Conservation (phyloP, 2,329 filamentous ascomycete genomes). For the Akanthomyces lecanii region DNA sequence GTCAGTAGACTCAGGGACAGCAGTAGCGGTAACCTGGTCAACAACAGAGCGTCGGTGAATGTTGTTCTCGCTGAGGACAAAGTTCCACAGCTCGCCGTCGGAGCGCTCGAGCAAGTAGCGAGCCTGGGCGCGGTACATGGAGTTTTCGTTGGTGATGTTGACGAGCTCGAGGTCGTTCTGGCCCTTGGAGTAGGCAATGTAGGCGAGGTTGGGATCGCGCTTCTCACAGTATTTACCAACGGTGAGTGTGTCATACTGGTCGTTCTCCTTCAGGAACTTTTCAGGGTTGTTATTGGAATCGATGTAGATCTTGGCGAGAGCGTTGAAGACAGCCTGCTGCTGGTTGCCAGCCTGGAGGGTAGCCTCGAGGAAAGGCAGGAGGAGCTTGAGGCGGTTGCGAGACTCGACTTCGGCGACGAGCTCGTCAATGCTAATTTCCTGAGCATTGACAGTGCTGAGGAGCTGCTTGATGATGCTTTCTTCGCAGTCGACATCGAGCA, state of each 20-base stretch:
- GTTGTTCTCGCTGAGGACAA: constrained; percentile 94
- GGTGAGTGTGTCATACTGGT: constrained; percentile 85
- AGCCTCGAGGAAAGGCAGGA: constrained; percentile 92
- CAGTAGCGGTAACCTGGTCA: constrained; percentile 93
- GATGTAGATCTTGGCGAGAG: constrained; percentile 98
- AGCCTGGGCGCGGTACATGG: constrained; percentile 99
- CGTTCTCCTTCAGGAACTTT: constrained; percentile 95
- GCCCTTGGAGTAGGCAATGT: constrained; percentile 92
- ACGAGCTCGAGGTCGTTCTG: constrained; percentile 97
- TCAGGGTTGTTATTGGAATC: constrained; percentile 98
- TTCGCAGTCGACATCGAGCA: constrained; percentile 95
- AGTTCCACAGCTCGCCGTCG: constrained; percentile 87
- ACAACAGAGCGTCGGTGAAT: constrained; percentile 89
- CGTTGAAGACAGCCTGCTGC: constrained; percentile 95
- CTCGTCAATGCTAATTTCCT: constrained; percentile 87
- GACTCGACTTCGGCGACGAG: constrained; percentile 93
- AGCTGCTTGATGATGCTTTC: constrained; percentile 94
- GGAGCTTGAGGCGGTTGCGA: constrained; percentile 89
- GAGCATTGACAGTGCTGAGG: constrained; percentile 75
- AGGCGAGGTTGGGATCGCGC: constrained; percentile 91
- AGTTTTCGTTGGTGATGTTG: constrained; percentile 97
- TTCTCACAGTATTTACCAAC: constrained; percentile 99
- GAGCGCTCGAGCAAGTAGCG: constrained; percentile 89
- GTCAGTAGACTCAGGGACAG: constrained; percentile 87
- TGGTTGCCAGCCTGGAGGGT: constrained; percentile 87